These are phyloP conservation scores for Rhynchosporium secalis DNA, from an alignment of 2,329 filamentous ascomycete species.

Conservation along the genomic window DNA sequence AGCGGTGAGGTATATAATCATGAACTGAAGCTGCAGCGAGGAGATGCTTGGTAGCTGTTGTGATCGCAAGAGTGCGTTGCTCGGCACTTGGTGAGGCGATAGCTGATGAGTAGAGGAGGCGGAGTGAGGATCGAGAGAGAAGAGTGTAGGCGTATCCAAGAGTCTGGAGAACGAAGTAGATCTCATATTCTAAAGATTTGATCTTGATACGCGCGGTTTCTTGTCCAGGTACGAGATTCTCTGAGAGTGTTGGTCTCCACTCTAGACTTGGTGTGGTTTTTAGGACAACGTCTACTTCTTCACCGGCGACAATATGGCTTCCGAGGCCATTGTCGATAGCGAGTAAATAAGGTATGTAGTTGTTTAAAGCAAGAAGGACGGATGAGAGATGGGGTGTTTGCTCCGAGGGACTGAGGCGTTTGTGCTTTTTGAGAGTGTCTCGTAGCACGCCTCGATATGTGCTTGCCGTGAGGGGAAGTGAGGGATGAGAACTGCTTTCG, in stretches of 20 bases:
- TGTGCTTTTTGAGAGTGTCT: conserved; percentile 84
- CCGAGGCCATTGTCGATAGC: conserved; percentile 73
- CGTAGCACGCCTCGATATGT: conserved; percentile 82
- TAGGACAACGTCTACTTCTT: conserved; percentile 67
- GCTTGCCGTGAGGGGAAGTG: conserved; percentile 78
- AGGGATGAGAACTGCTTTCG: conserved; percentile 81
- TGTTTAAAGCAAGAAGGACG: conserved; percentile 67
- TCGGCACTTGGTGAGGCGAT: conserved; percentile 61
- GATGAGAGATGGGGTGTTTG: conserved; percentile 70
- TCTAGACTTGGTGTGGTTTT: conserved; percentile 63
- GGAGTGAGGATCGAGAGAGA: conserved; percentile 69
- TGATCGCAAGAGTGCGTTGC: conserved; percentile 68
- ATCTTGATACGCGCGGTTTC: conserved; percentile 68
- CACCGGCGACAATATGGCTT: conserved; percentile 53
- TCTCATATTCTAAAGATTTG: conserved; percentile 76
- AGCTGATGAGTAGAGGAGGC: conserved; percentile 69
- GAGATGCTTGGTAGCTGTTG: conserved; percentile 73
- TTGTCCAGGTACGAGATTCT: conserved; percentile 61
- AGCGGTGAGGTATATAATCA: conserved; percentile 63
- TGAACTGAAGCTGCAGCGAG: conserved; percentile 79
- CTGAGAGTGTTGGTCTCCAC: conserved; percentile 82
- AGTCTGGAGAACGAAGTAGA: conserved; percentile 76
- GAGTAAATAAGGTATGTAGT: conserved; percentile 82
- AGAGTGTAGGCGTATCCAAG: conserved; percentile 73
- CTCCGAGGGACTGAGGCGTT: conserved; percentile 72